phyloP scores from a whole-genome alignment of 345 rosid genomes.

The Sonneratia alba region DNA sequence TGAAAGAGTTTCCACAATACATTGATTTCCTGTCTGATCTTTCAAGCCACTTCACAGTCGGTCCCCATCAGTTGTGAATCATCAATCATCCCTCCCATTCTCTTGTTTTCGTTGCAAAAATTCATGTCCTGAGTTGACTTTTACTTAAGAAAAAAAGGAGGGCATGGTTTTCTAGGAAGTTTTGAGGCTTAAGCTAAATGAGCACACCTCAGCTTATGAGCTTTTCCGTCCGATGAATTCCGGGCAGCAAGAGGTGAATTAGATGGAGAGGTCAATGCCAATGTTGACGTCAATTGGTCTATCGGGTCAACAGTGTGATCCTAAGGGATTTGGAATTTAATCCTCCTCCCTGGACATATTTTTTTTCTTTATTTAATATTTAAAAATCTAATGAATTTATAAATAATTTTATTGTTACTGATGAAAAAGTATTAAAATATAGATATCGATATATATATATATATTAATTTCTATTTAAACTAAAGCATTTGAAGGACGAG shows the following conservation, averaged over 20 bases:
- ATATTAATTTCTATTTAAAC: too few relatives aligned
- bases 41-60: constrained; percentile 41
- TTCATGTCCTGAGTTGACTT: constrained; percentile 39
- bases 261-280: not conserved
- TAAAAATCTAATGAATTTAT: too few relatives aligned
- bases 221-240: too few relatives aligned
- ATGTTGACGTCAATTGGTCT: not conserved
- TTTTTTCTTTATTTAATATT: too few relatives aligned
- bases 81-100: constrained; percentile 28
- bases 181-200: constrained; percentile 77
- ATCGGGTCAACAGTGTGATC: not conserved
- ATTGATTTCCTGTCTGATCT: constrained; percentile 19
- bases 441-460: too few relatives aligned
- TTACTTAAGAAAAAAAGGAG: constrained; percentile 31
- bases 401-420: too few relatives aligned
- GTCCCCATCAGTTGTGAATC: constrained; percentile 21
- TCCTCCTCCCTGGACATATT: too few relatives aligned
- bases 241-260: not conserved
- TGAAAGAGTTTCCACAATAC: not conserved
- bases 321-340: not conserved
- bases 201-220: too few relatives aligned
- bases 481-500: too few relatives aligned
- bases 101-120: constrained; percentile 25
- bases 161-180: constrained; percentile 37
- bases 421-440: too few relatives aligned